A percentile compares a stretch with the other conserved stretches of the same genome.
These are phyloP conservation scores for Aspergillus conjunctus DNA, from an alignment of 495 filamentous ascomycete genomes.

Conservation along the genomic window DNA sequence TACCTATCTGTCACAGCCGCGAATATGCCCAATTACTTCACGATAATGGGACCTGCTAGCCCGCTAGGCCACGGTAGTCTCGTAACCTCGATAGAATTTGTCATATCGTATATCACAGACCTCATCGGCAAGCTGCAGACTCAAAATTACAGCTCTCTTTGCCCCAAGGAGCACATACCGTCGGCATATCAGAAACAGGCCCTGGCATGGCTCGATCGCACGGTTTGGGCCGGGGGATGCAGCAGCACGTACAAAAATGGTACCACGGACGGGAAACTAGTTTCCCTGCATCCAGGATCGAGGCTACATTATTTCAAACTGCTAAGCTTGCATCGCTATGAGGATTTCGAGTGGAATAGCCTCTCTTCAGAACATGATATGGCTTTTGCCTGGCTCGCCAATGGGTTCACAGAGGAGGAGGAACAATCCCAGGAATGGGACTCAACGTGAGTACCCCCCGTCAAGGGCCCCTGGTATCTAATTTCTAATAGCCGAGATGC, in stretches of 20 bases:
- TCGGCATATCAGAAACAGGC: background rate
- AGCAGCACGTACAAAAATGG: background rate
- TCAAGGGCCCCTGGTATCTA: background rate
- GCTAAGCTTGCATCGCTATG: background rate
- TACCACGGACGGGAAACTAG: background rate
- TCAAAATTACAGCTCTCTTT: background rate
- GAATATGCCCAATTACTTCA: background rate
- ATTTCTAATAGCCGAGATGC: background rate
- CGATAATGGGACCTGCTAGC: background rate
- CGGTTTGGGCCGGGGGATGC: background rate
- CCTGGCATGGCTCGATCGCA: background rate
- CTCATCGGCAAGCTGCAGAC: background rate
- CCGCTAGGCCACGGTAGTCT: background rate
- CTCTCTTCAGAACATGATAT: background rate
- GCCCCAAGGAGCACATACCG: background rate
- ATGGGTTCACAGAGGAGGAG: background rate
- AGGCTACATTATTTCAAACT: background rate
- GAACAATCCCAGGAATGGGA: background rate
- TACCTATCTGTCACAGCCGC: background rate
- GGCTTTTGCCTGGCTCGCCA: background rate
- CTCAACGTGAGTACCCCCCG: background rate
- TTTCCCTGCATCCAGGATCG: background rate
- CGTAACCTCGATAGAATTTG: background rate
- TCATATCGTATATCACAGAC: background rate
- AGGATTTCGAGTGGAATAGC: background rate